These are phyloP conservation scores for Penicillium egyptiacum DNA, from an alignment of 495 filamentous ascomycete genomes.

Conservation along the genomic window DNA sequence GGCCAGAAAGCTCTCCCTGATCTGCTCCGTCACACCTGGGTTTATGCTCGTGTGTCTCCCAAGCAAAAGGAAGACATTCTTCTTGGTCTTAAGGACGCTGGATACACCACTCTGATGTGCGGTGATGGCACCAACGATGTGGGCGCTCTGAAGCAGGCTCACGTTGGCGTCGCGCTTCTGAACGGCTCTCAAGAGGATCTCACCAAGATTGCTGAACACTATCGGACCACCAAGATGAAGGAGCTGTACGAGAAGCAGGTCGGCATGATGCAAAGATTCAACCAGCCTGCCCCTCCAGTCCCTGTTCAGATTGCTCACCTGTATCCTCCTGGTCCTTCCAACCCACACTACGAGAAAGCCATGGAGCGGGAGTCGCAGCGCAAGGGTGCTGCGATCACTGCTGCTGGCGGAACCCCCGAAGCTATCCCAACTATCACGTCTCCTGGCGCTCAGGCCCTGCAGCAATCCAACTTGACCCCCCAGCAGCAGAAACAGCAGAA, in stretches of 20 bases:
- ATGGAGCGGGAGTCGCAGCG: slow-evolving; percentile 77
- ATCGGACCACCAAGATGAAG: slow-evolving; percentile 93
- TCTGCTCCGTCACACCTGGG: slow-evolving; percentile 88
- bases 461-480: slow-evolving; percentile 52
- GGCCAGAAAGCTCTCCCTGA: slow-evolving; percentile 68
- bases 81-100: slow-evolving; percentile 89
- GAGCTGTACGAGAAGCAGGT: slow-evolving; percentile 97
- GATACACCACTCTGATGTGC: slow-evolving; percentile 98
- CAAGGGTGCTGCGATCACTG: slow-evolving; percentile 57
- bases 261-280: slow-evolving; percentile 86
- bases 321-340: slow-evolving; percentile 86
- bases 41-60: slow-evolving; percentile 95
- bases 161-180: slow-evolving; percentile 92
- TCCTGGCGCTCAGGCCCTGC: slow-evolving; percentile 66
- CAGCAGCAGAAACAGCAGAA: slow-evolving; percentile 63
- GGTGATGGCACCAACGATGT: slow-evolving; percentile 99
- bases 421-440: slow-evolving; percentile 67
- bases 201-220: slow-evolving; percentile 86
- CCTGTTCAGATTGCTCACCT: slow-evolving; percentile 88
- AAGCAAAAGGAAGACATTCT: slow-evolving; percentile 99
- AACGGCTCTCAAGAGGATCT: slow-evolving; percentile 93
- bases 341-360: slow-evolving; percentile 95
- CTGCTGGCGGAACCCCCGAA: slow-evolving; percentile 42
- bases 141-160: slow-evolving; percentile 95
- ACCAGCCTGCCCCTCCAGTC: slow-evolving; percentile 85